Evolutionary conservation across 2,329 filamentous ascomycete species (phyloP).

Genomic region (Aaosphaeria pasadenensis): DNA sequence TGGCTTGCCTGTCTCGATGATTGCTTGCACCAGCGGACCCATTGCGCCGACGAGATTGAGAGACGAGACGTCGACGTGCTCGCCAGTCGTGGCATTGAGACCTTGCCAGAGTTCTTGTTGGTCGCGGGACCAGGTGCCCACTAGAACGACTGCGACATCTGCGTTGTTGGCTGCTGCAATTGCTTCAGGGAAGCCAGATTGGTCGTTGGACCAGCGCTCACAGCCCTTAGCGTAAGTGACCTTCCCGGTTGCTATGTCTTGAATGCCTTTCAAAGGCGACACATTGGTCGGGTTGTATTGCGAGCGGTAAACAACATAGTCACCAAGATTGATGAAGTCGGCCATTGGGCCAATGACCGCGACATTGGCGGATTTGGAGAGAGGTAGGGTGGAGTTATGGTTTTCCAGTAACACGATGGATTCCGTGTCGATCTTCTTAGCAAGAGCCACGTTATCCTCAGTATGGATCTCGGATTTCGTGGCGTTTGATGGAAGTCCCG

Average conservation of each 20-base stretch:
- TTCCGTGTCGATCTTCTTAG: constrained; percentile 65
- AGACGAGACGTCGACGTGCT: constrained; percentile 65
- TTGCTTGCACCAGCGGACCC: constrained; percentile 62
- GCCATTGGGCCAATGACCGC: constrained; percentile 76
- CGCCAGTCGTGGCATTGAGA: constrained; percentile 71
- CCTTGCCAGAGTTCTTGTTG: constrained; percentile 68
- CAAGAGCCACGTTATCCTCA: constrained; percentile 55
- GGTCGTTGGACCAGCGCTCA: constrained; percentile 68
- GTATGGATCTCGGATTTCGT: constrained; percentile 62
- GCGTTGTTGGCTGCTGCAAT: constrained; percentile 63
- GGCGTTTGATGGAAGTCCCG: constrained; percentile 54
- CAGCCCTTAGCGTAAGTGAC: constrained; percentile 69
- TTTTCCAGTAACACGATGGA: constrained; percentile 75
- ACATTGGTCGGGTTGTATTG: constrained; percentile 59
- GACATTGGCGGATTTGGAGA: constrained; percentile 64
- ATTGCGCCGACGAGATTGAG: constrained; percentile 70
- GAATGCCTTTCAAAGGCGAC: constrained; percentile 68
- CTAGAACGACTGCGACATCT: constrained; percentile 70
- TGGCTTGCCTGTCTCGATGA: constrained; percentile 65
- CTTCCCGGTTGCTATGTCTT: constrained; percentile 53
- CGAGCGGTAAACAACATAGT: constrained; percentile 67
- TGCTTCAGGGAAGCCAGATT: constrained; percentile 66
- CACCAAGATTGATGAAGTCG: constrained; percentile 70
- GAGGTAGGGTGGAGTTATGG: constrained; percentile 60
- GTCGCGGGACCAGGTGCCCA: constrained; percentile 74